Evolutionary conservation across 148 eudicot genomes (phyloP), one percentile per base, ranked within the genome.

Genomic region (Rhododendron ferrugineum): DNA sequence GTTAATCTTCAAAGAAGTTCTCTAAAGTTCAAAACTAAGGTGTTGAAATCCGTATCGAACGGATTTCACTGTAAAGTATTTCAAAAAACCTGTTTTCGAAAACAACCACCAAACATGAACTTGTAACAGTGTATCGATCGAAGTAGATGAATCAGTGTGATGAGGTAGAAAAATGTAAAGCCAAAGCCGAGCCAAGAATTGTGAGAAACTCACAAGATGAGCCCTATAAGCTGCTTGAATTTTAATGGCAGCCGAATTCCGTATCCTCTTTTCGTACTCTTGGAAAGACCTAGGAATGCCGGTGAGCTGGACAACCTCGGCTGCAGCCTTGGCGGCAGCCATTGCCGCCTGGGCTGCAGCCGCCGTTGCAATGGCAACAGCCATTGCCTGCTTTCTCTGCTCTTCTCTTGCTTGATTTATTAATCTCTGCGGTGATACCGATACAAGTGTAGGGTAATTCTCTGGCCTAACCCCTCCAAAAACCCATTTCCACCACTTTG

Each of bases 301-400:
- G 0, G 98, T 91, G 16, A 95, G 93, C 13, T 93, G 91, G 84
- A 95, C 97, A 26, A 94, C 95, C 87, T 94, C 95, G 3, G 95
- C 95, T n/a, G 99, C 99, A 14, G 98, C 99, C 83, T 91, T 92
- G 36, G 99, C 99, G 11, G 99, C 98, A 2, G 92, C 95, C 47
- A 96, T 89, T 3, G 99, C 99, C 4, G 96, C 99, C 86, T 97
- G 94, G 6, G 98, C 99, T 3, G 99, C 99, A 3, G 92, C 98
- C 0, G 98, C 94, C 0, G 95, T 95, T 36, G 97, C 98, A n/a
- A 88, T 82, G 4, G 99, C 98, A 56, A 95, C 98, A 72, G 92
- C 94, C 87, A 94, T 28, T 4, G 94, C 97, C 64, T 88, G 93
- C 85, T 91, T 91, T 84, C 93, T 91, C 86, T 96, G 98, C 84